Conservation (phyloP, 192 early-diverging fungal genomes). For the Lobulomyces angularis region DNA sequence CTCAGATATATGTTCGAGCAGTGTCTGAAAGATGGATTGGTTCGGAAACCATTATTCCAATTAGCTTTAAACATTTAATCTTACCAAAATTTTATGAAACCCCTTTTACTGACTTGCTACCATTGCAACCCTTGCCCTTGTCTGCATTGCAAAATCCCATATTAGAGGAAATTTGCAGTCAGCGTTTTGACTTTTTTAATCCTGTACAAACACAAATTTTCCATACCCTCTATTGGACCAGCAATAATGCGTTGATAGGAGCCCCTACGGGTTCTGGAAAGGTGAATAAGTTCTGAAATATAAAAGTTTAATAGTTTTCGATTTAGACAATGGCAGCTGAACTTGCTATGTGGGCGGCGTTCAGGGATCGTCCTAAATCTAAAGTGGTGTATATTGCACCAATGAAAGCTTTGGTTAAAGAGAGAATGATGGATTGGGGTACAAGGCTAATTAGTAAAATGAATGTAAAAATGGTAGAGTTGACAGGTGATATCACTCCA, state of each 20-base stretch:
- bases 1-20: constrained; percentile 85
- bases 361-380: constrained; percentile 61
- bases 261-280: constrained; percentile 98
- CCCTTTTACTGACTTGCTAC: constrained; percentile 82
- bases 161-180: constrained; percentile 72
- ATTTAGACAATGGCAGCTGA: constrained; percentile 81
- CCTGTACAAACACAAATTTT: constrained; percentile 98
- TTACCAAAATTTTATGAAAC: constrained; percentile 70
- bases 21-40: constrained; percentile 94
- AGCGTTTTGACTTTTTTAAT: constrained; percentile 91
- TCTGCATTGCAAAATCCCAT: constrained; percentile 66
- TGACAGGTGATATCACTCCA: constrained; percentile 93
- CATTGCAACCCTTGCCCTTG: constrained; percentile 82
- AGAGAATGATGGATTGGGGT: constrained; percentile 85
- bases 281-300: background rate
- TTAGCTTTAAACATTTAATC: constrained; percentile 86
- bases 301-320: background rate
- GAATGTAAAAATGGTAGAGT: constrained; percentile 76
- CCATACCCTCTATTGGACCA: constrained; percentile 82
- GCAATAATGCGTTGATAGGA: constrained; percentile 78
- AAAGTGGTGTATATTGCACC: constrained; percentile 98
- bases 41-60: constrained; percentile 66
- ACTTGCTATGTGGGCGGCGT: constrained; percentile 83
- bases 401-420: constrained; percentile 91
- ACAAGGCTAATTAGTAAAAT: constrained; percentile 52